Base-by-base conservation (phyloP, 1,284 basidiomycete genomes). In the Thelephora terrestris region DNA sequence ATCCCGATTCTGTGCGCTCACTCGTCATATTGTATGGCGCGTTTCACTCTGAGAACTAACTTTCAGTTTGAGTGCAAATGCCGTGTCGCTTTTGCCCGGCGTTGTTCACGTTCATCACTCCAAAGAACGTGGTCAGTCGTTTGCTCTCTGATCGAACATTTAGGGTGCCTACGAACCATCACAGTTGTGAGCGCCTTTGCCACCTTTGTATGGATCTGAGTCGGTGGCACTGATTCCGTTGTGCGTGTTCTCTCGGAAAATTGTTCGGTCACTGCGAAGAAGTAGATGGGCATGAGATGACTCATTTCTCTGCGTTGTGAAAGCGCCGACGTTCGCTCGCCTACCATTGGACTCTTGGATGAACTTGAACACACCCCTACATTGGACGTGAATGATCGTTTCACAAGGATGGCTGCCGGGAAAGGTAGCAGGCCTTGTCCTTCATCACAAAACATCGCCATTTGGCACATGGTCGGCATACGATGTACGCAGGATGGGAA, bases 241-340 rank as follows among this genome's bases (percentile, higher is more conserved):
- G 91, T 60, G 89, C 79, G 2, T 90, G 91, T 60, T 95, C 91
- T 60, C 74, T 76, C 4, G 80, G 76, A 53, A 91, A 93, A 62
- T 70, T 92, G 18, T 93, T 91, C 64, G 78, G 81, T 48, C 74
- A 74, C 29, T 92, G 91, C 53, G 84, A 91, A 61, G 71, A 68
- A 49, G 67, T 87, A 24, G 87, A 89, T 55, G 84, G 83, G 38
- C 91, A 94, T 60, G 78, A 92, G 57, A 71, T 77, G 48, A 80
- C 77, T 2, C 91, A 94, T 60, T 69, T 89, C 37, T 94, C 93
- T 64, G 71, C 91, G 85, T 89, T 7, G 86, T 94, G 69, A 94
- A 95, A 64, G 79, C 86, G 2, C 68, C 73, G 42, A 86, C 89
- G 53, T 62, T 73, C 61, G 12, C 16, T 47, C 25, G 5, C 20